Base-by-base conservation (phyloP, 2,329 filamentous ascomycete species). In the Hymenoscyphus albidus region DNA sequence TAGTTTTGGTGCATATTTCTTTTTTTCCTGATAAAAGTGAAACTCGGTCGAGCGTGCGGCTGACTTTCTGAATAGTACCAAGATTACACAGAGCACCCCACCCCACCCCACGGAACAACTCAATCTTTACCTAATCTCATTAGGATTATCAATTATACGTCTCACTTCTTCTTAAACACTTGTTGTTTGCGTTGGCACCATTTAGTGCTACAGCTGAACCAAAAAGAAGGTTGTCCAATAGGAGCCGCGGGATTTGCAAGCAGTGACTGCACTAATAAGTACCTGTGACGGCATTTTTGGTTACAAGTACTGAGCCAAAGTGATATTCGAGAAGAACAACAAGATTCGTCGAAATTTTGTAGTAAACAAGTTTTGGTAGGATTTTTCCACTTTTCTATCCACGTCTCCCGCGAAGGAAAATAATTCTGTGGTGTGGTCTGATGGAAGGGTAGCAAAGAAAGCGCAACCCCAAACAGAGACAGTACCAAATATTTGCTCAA, bases 221-320 rank as follows among this genome's bases (percentile, higher is more conserved):
- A 51, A 51, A 22, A 51, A 51, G 44, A 51, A 51, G 31, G 14
- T 48, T 42, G 39, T 56, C 64, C 64, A 63, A 65, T 65, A 58
- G 48, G 56, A 60, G 5, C 5, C 13, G 39, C 12, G 32, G 32
- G 7, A 66, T 64, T 66, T 66, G 27, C 44, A 62, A 66, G 58
- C 64, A 42, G 31, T 7, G 44, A 51, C n/a, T 51, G 18, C 10
- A 51, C 44, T 51, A 51, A 51, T 14, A 48, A 27, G 40, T 58
- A 59, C n/a, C 40, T 48, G 44, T 48, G 44, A 48, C 44, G 44
- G 44, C 44, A 48, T 48, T 51, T 51, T 22, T 22, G 44, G 44
- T 51, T 18, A 51, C 44, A n/a, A 51, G 44, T 18, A 44, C 7
- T 22, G 44, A 27, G 18, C 0, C 44, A 51, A 51, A 51, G 44